These are phyloP conservation scores for Diaporthe vaccinii DNA, from an alignment of 2,329 filamentous ascomycete species.

Conservation along the genomic window DNA sequence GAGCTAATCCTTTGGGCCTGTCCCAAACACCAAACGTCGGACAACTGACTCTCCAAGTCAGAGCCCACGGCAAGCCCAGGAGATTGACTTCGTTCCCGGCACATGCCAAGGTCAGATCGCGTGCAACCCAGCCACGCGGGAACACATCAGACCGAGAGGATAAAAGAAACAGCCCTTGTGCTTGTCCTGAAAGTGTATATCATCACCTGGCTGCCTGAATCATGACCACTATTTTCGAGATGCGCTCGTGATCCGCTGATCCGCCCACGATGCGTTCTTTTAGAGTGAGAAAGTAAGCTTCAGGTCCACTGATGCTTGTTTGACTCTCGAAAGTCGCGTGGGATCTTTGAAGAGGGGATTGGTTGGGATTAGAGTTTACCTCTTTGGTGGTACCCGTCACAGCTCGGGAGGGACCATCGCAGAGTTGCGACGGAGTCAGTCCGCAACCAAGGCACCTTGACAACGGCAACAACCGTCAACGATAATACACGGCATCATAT, in stretches of 20 bases:
- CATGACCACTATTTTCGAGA: background rate
- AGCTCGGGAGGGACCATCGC: background rate
- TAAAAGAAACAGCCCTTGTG: constrained; percentile 9
- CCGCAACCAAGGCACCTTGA: background rate
- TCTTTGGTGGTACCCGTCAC: constrained; percentile 14
- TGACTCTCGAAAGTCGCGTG: background rate
- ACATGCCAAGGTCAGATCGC: constrained; percentile 22
- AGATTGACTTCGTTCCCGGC: constrained; percentile 23
- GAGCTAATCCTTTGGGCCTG: constrained; percentile 3
- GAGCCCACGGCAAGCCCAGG: constrained; percentile 11
- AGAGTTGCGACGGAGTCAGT: constrained; percentile 3
- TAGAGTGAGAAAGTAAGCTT: background rate
- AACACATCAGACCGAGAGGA: constrained; percentile 19
- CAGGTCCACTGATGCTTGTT: background rate
- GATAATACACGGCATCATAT: background rate
- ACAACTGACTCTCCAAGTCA: constrained; percentile 30
- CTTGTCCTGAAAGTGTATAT: background rate
- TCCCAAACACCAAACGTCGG: constrained; percentile 24
- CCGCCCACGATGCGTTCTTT: background rate
- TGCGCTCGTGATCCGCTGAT: constrained; percentile 10
- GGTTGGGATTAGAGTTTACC: constrained; percentile 14
- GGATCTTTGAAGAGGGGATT: background rate
- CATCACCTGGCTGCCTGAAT: background rate
- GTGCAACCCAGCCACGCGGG: constrained; percentile 27
- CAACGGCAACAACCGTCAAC: background rate